phyloP scores from a whole-genome alignment of 1,284 basidiomycete species.

The Cryptococcus sp. region DNA sequence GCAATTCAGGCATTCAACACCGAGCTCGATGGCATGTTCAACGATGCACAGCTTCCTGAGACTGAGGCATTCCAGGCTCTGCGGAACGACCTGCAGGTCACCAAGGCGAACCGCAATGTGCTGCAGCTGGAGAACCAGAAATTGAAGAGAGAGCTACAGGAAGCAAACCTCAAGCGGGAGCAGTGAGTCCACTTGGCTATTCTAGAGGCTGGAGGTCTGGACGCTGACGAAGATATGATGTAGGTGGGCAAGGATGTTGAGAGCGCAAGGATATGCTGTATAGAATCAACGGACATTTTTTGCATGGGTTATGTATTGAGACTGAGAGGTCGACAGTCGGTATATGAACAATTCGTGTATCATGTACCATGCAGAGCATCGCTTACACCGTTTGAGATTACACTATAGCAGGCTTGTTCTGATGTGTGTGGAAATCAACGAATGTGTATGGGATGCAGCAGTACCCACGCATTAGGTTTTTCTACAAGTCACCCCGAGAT shows the following conservation, averaged over 20 bases:
- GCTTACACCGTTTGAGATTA: too few species aligned
- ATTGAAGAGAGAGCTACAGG: slow-evolving; percentile 66
- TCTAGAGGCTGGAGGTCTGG: neutral
- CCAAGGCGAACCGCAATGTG: slow-evolving; percentile 71
- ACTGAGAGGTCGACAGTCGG: too few species aligned
- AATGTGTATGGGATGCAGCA: too few species aligned
- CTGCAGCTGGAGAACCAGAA: slow-evolving; percentile 72
- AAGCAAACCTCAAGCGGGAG: slow-evolving; percentile 68
- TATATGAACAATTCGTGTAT: too few species aligned
- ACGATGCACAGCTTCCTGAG: slow-evolving; percentile 69
- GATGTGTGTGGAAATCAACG: too few species aligned
- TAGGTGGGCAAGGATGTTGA: slow-evolving; percentile 65
- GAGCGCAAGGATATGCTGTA: slow-evolving; percentile 54
- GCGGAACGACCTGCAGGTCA: slow-evolving; percentile 64
- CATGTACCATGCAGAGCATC: too few species aligned
- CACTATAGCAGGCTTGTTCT: too few species aligned
- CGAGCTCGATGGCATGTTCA: slow-evolving; percentile 83
- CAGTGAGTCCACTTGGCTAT: slow-evolving; percentile 62
- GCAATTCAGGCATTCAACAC: slow-evolving; percentile 78
- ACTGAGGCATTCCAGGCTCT: slow-evolving; percentile 73
- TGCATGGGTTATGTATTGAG: neutral
- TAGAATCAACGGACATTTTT: slow-evolving; percentile 1
- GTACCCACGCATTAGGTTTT: too few species aligned
- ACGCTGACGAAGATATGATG: neutral
- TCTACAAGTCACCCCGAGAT: too few species aligned